Evolutionary conservation across 495 filamentous ascomycete species (phyloP), one percentile per base, ranked within the genome.

Genomic region (Letharia lupina): DNA sequence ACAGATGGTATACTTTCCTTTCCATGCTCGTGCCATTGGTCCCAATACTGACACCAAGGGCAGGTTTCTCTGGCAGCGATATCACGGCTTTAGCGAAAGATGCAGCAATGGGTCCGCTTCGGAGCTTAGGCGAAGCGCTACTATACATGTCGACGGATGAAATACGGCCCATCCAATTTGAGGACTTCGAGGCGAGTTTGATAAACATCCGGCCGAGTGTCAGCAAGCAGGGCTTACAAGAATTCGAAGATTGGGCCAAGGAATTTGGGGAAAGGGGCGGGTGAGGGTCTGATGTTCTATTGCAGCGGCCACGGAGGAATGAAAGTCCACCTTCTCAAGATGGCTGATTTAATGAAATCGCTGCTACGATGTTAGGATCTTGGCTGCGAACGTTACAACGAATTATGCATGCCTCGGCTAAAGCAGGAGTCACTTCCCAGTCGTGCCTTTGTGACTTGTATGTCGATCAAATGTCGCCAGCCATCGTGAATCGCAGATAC

Each of bases 31-130:
- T 31, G 4, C 37, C 37, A 13, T 35, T 58, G 20, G 28, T n/a
- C 13, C 60, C 9, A 58, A 41, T 23, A 56, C 62, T 57, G 59
- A 20, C 39, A 33, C 31, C 16, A 20, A 18, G 23, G 65, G 2
- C 70, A 97, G 94, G 93, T 60, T 99, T 96, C 79, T 96, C 91
- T 45, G 95, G 94, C 66, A 96, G 91, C 5, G 94, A 99, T 73
- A 96, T 99, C 63, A 99, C 94, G 13, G 94, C 94, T 9, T 78
- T 99, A 35, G 95, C 94, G 12, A 99, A 99, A 76, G 94, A 99
- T 73, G 94, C 94, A 13, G 94, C 94, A 35, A 99, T 99, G 94
- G 95, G 94, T 0, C 94, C 95, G 12, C 82, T 99, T 18, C 87
- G 95, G 28, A 92, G 89, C 64, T 80, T 99, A 4, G 94, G 94